phyloP scores from a whole-genome alignment of 2,329 filamentous ascomycete genomes.

The Penicillium sp. region DNA sequence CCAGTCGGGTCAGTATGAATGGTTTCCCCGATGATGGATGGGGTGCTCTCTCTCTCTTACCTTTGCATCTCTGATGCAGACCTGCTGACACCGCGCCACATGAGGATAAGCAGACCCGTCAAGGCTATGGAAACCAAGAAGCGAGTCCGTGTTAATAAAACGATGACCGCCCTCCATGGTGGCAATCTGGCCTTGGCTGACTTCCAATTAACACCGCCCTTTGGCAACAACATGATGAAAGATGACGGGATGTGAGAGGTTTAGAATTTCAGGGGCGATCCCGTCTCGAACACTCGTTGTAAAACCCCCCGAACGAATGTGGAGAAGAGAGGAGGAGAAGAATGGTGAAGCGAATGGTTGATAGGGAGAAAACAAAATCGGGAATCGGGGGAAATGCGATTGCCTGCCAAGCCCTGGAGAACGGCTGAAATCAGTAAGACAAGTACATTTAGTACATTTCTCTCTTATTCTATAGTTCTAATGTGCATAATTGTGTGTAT shows the following conservation, averaged over 20 bases:
- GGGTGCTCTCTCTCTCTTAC: constrained; percentile 54
- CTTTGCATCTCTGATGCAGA: constrained; percentile 87
- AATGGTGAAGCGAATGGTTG: constrained; percentile 7
- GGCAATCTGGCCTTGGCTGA: constrained; percentile 77
- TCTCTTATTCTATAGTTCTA: background rate
- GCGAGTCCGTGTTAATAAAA: constrained; percentile 72
- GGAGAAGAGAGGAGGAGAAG: constrained; percentile 17
- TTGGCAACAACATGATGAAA: constrained; percentile 79
- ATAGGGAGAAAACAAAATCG: constrained; percentile 23
- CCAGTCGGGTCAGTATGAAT: background rate
- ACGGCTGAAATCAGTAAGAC: constrained; percentile 12
- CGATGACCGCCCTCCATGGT: constrained; percentile 69
- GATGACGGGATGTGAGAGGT: constrained; percentile 54
- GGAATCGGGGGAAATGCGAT: constrained; percentile 20
- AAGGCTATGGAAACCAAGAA: constrained; percentile 73
- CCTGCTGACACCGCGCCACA: constrained; percentile 83
- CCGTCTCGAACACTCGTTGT: constrained; percentile 22
- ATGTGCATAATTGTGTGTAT: background rate
- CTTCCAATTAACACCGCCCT: constrained; percentile 91
- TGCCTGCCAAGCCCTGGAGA: constrained; percentile 14
- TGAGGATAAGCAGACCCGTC: constrained; percentile 68
- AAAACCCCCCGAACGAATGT: constrained; percentile 30
- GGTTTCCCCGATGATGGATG: background rate
- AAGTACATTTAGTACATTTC: background rate
- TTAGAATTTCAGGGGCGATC: constrained; percentile 22